Evolutionary conservation across 2,329 filamentous ascomycete species (phyloP).

Genomic region (Lachnellula suecica): DNA sequence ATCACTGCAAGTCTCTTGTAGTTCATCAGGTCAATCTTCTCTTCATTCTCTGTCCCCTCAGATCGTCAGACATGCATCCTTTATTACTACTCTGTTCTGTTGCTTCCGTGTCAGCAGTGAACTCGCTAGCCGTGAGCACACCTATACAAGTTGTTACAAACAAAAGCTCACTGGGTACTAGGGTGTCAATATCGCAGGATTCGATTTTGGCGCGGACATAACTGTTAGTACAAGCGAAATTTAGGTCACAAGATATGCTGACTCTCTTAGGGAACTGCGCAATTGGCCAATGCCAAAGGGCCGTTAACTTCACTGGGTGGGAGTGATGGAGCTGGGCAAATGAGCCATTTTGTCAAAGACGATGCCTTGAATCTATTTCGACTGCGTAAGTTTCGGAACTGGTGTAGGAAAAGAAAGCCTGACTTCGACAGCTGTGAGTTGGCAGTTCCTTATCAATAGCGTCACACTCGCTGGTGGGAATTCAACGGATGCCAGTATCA

Average conservation of each 20-base stretch:
- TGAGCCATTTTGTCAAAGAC: conserved; percentile 37
- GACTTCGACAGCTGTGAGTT: conserved; percentile 42
- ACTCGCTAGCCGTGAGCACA: not conserved
- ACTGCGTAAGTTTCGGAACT: conserved; percentile 34
- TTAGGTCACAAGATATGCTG: not conserved
- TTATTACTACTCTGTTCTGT: too few species aligned
- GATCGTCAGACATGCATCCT: too few species aligned
- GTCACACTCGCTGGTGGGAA: conserved; percentile 5
- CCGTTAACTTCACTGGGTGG: conserved; percentile 17
- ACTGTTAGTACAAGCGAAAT: conserved; percentile 8
- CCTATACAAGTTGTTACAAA: not conserved
- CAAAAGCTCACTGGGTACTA: not conserved
- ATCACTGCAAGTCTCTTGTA: too few species aligned
- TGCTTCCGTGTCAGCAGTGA: not conserved
- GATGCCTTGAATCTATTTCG: conserved; percentile 56
- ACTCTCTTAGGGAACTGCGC: conserved; percentile 12
- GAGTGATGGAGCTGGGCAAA: conserved; percentile 21
- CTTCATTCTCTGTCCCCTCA: too few species aligned
- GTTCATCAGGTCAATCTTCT: too few species aligned
- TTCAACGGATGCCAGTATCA: not conserved
- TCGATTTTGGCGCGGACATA: conserved; percentile 25
- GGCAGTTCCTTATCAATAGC: conserved; percentile 59
- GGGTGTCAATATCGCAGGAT: conserved; percentile 27
- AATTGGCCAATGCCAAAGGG: conserved; percentile 12
- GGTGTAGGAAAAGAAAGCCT: not conserved